These are phyloP conservation scores for Musa schizocarpa DNA, from an alignment of 176 grass and related monocot genomes.

Conservation along the genomic window DNA sequence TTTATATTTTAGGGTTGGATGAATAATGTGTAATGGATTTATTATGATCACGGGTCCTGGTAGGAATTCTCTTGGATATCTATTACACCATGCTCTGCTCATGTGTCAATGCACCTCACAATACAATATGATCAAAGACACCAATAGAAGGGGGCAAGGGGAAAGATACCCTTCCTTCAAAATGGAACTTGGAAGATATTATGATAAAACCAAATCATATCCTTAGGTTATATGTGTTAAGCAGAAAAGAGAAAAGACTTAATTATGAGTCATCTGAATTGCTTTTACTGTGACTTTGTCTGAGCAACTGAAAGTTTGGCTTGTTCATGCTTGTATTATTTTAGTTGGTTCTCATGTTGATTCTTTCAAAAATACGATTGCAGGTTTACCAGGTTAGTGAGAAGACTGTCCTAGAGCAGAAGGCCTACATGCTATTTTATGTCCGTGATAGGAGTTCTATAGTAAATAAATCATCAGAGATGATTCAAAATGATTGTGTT, in stretches of 20 bases:
- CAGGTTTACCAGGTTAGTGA: slow-evolving; percentile 92
- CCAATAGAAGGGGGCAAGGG: neutral
- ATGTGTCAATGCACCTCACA: neutral
- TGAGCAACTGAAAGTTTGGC: neutral
- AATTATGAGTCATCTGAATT: no score
- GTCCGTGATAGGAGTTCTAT: slow-evolving; percentile 54
- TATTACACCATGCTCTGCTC: neutral
- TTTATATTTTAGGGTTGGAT: neutral
- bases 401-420: slow-evolving; percentile 63
- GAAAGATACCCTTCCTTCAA: neutral
- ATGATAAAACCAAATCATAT: neutral
- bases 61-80: neutral
- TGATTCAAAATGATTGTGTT: slow-evolving; percentile 16
- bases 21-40: neutral
- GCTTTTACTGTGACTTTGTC: no score
- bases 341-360: neutral
- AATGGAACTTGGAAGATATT: neutral
- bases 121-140: neutral
- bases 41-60: neutral
- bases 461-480: slow-evolving; percentile 25
- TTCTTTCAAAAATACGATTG: neutral
- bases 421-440: slow-evolving; percentile 98
- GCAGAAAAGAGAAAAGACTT: no score
- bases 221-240: neutral
- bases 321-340: neutral